Evolutionary conservation across 2,329 filamentous ascomycete species (phyloP).

Genomic region (Claviceps cyperi): DNA sequence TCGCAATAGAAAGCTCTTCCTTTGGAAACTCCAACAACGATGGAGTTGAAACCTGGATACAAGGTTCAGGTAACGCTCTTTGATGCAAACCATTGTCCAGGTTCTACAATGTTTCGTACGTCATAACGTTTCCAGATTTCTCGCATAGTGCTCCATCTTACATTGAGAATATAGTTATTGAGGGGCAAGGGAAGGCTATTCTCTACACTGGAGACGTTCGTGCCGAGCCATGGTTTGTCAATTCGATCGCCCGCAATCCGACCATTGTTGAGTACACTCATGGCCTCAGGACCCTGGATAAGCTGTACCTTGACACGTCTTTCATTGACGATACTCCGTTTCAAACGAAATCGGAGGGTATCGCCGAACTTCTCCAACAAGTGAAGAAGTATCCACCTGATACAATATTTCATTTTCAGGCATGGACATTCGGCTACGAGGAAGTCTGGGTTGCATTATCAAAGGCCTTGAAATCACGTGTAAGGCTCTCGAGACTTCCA

Average conservation of each 20-base stretch:
- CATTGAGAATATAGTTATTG: constrained; percentile 44
- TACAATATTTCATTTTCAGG: constrained; percentile 70
- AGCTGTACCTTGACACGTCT: constrained; percentile 81
- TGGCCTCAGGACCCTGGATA: constrained; percentile 55
- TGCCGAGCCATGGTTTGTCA: constrained; percentile 77
- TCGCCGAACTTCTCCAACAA: constrained; percentile 58
- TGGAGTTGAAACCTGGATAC: constrained; percentile 57
- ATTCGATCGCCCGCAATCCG: constrained; percentile 55
- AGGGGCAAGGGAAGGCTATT: constrained; percentile 55
- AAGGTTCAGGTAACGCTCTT: constrained; percentile 70
- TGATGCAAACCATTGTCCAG: constrained; percentile 84
- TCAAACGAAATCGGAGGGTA: constrained; percentile 56
- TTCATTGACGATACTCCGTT: constrained; percentile 38
- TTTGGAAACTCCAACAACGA: constrained; percentile 59
- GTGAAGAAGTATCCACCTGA: constrained; percentile 53
- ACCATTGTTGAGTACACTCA: constrained; percentile 58
- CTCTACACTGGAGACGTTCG: constrained; percentile 84
- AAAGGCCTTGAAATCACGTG: constrained; percentile 49
- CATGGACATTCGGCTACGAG: constrained; percentile 86
- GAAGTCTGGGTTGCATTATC: constrained; percentile 80
- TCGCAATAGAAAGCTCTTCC: constrained; percentile 56
- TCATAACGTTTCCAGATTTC: background rate
- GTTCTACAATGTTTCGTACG: constrained; percentile 75
- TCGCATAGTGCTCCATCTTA: background rate
- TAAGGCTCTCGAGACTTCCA: constrained; percentile 16